Evolutionary conservation across 768 basidiomycete species (phyloP).

Genomic region (Kwoniella sp.): DNA sequence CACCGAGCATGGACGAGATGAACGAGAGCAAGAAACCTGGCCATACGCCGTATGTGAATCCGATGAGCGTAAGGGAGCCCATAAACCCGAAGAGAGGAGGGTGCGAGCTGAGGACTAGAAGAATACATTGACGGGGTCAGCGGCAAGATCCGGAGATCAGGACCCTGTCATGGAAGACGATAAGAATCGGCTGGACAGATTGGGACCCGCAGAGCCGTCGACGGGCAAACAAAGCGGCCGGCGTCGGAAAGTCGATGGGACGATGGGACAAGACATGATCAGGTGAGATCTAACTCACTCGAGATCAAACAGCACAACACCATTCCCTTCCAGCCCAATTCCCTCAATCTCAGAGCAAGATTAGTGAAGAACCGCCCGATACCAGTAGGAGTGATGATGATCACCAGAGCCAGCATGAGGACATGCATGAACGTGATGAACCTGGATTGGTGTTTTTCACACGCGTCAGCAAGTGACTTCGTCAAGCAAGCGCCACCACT

Average conservation of each 20-base stretch:
- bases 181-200: too few relatives aligned
- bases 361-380: constrained; percentile 48
- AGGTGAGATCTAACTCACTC: constrained; percentile 33
- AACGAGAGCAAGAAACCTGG: constrained; percentile 48
- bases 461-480: too few relatives aligned
- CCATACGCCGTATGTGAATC: constrained; percentile 54
- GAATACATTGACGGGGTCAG: too few relatives aligned
- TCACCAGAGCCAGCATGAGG: constrained; percentile 37
- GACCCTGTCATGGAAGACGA: too few relatives aligned
- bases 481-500: background rate
- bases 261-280: background rate
- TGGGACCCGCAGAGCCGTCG: too few relatives aligned
- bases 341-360: constrained; percentile 37
- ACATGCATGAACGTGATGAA: constrained; percentile 38
- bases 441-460: constrained; percentile 19
- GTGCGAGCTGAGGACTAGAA: constrained; percentile 50
- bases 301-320: constrained; percentile 39
- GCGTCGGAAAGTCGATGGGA: too few relatives aligned
- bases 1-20: constrained; percentile 42
- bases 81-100: constrained; percentile 55
- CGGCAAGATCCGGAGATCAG: background rate
- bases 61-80: constrained; percentile 52
- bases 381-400: constrained; percentile 51
- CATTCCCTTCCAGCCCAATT: constrained; percentile 44
- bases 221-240: too few relatives aligned